Evolutionary conservation across 805 yeast species (phyloP).

Genomic region (Spathaspora girioi): DNA sequence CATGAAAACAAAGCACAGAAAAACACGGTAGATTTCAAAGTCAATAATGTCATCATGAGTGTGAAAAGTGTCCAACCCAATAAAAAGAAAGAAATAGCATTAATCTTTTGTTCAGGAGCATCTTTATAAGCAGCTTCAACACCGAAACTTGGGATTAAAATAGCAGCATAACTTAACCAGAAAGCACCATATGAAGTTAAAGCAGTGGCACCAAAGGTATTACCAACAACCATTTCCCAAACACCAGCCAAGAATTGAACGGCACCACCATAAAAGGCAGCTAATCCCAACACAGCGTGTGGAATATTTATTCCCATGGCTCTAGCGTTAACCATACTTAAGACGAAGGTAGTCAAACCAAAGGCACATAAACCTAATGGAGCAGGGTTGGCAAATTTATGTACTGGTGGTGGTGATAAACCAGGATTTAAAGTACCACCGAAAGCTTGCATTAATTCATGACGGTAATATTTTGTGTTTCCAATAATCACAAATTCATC

Average conservation of each 20-base stretch:
- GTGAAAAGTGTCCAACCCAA: slow-evolving; percentile 42
- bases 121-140: slow-evolving; percentile 27
- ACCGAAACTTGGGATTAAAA: slow-evolving; percentile 27
- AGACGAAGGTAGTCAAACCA: slow-evolving; percentile 60
- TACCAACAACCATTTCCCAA: slow-evolving; percentile 64
- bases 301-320: slow-evolving; percentile 54
- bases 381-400: slow-evolving; percentile 64
- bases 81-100: slow-evolving; percentile 35
- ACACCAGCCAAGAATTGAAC: slow-evolving; percentile 62
- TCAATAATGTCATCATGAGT: slow-evolving; percentile 29
- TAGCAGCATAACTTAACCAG: slow-evolving; percentile 34
- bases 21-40: slow-evolving; percentile 36
- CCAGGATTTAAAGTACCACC: slow-evolving; percentile 39
- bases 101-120: slow-evolving; percentile 16
- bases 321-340: slow-evolving; percentile 53
- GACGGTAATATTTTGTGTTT: slow-evolving; percentile 28
- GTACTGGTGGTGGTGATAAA: slow-evolving; percentile 40
- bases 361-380: slow-evolving; percentile 65
- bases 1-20: slow-evolving; percentile 28
- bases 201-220: slow-evolving; percentile 71
- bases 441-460: slow-evolving; percentile 39
- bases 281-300: slow-evolving; percentile 55
- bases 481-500: slow-evolving; percentile 34
- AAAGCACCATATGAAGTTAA: slow-evolving; percentile 49
- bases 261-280: slow-evolving; percentile 63